Conservation (phyloP, 1,139 yeast species). For the Groenewaldozyma sp. region DNA sequence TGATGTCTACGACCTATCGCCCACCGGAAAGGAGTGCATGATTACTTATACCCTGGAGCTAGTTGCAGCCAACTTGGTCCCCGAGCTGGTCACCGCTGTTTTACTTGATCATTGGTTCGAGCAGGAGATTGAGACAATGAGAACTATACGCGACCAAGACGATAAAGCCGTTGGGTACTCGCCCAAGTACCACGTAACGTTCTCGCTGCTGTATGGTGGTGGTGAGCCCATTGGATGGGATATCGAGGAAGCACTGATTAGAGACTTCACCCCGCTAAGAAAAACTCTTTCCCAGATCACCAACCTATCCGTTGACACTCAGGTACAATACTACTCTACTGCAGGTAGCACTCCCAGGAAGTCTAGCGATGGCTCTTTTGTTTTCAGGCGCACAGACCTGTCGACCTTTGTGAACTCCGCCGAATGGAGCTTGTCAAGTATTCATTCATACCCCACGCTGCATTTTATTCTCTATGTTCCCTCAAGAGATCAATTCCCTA, state of each 20-base stretch:
- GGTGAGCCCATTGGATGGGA: conserved; percentile 52
- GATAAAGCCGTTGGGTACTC: conserved; percentile 41
- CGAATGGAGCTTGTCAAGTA: conserved; percentile 58
- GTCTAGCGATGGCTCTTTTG: conserved; percentile 14
- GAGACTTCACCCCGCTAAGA: conserved; percentile 40
- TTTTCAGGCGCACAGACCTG: conserved; percentile 35
- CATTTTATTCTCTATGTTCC: conserved; percentile 65
- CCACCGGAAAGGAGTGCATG: conserved; percentile 35
- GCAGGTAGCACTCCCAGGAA: conserved; percentile 25
- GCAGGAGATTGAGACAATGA: conserved; percentile 36
- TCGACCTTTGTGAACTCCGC: conserved; percentile 68
- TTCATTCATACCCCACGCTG: conserved; percentile 47
- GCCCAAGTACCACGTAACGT: conserved; percentile 55
- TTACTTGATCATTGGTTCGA: conserved; percentile 45
- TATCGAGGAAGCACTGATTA: conserved; percentile 36
- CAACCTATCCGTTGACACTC: conserved; percentile 70
- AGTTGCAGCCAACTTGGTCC: conserved; percentile 49
- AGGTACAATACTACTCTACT: conserved; percentile 59
- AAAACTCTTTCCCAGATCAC: conserved; percentile 40
- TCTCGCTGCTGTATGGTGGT: conserved; percentile 53
- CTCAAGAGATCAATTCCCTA: conserved; percentile 37
- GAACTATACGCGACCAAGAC: conserved; percentile 8
- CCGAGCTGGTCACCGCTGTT: conserved; percentile 51
- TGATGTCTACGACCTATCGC: conserved; percentile 28
- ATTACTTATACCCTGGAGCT: conserved; percentile 40